Evolutionary conservation across 495 filamentous ascomycete species (phyloP), one percentile per base, ranked within the genome.

Genomic region (Aspergillus bertholletiae): DNA sequence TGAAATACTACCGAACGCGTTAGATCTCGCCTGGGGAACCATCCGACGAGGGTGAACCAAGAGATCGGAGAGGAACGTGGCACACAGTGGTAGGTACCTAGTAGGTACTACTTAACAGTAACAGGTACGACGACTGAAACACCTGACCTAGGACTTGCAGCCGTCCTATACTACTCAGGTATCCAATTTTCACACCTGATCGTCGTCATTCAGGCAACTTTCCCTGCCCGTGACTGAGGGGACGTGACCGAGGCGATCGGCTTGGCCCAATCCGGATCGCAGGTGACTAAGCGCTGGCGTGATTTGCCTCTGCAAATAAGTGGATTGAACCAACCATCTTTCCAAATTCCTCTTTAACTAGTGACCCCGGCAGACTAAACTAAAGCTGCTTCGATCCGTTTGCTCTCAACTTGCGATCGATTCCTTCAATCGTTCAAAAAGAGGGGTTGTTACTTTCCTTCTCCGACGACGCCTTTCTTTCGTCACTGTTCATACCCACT

Each of bases 401-500:
- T 50, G 7, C n/a, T 51, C n/a, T n/a, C n/a, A n/a, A n/a, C 37
- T 37, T 45, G n/a, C 39, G 39, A 43, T 43, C 18, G 39, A 43
- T 43, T 43, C 20, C 39, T 22, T 43, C 20, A 43, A 22, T 43
- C 20, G 7, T 30, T 30, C 26, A 17, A 53, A 53, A 51, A 53
- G 49, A 52, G 55, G 55, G 49, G 53, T 47, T 8, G 26, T 8
- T n/a, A n/a, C n/a, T n/a, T 21, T 20, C 40, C 12, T 43, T 43
- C 32, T 28, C 34, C 49, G 22, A 15, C 48, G 32, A 17, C 30
- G 32, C 53, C 46, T 34, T 49, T 48, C 46, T 41, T 55, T 49
- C 46, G 46, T 49, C 46, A 49, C 46, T 22, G 15, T 22, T 47
- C 21, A 46, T 27, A 7, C 26, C 40, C 27, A 27, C 23, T 13